phyloP scores from a whole-genome alignment of 140 eudicot species.

The Flaveria floridana region DNA sequence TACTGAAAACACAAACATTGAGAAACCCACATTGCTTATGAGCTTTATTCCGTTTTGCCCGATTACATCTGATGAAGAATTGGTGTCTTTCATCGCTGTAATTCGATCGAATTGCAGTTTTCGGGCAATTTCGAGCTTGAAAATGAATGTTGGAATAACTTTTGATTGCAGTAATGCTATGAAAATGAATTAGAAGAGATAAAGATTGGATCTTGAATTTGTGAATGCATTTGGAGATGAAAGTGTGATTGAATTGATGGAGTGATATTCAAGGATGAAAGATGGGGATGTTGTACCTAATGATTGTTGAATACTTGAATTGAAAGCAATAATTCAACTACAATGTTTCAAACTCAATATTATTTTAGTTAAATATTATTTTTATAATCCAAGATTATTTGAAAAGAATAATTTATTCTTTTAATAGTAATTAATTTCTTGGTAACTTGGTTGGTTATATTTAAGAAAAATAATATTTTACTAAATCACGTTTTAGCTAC shows the following conservation, averaged over 20 bases:
- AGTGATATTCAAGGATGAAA: conserved; percentile 27
- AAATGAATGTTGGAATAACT: background rate
- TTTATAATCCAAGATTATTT: too few relatives aligned
- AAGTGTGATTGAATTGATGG: conserved; percentile 18
- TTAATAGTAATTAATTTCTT: background rate
- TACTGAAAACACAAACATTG: conserved; percentile 80
- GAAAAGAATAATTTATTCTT: too few relatives aligned
- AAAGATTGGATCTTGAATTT: conserved; percentile 32
- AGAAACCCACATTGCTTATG: conserved; percentile 93
- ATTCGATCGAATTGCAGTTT: background rate
- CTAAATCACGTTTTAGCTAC: background rate
- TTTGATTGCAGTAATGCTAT: background rate
- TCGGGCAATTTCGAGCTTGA: background rate
- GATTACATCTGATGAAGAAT: conserved; percentile 66
- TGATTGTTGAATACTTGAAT: conserved; percentile 4
- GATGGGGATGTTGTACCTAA: conserved; percentile 25
- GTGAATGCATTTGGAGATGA: background rate
- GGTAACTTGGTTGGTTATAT: background rate
- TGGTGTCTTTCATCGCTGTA: conserved; percentile 55
- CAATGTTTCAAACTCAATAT: background rate
- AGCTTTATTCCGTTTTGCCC: conserved; percentile 78
- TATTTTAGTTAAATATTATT: background rate
- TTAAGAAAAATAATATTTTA: too few relatives aligned
- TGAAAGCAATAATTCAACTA: conserved; percentile 10
- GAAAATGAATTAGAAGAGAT: background rate